These are phyloP conservation scores for Venturia asperata DNA, from an alignment of 2,329 filamentous ascomycete species.

Conservation along the genomic window DNA sequence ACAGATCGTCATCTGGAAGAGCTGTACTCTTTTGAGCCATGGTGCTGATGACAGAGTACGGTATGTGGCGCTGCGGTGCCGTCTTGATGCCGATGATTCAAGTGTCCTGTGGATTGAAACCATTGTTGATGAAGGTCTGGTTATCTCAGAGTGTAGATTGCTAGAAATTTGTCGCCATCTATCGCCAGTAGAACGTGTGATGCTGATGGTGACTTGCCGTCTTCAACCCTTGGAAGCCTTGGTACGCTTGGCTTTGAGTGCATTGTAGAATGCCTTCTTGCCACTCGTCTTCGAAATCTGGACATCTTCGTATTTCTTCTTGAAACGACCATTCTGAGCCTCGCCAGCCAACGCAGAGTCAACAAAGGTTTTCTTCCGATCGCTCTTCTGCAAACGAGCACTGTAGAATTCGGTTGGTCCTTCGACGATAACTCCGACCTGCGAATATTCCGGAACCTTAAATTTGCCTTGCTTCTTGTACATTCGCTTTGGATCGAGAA, in stretches of 20 bases:
- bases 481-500: conserved; percentile 80
- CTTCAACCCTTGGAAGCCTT: conserved; percentile 20
- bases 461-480: conserved; percentile 82
- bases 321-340: conserved; percentile 63
- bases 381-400: conserved; percentile 73
- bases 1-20: not conserved
- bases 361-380: conserved; percentile 78
- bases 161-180: not conserved
- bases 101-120: not conserved
- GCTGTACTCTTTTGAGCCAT: not conserved
- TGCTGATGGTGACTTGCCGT: not conserved
- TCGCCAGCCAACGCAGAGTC: conserved; percentile 73
- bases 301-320: conserved; percentile 79
- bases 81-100: not conserved
- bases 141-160: not conserved
- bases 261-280: conserved; percentile 84
- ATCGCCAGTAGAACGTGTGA: not conserved
- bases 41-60: not conserved
- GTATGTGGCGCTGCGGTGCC: not conserved
- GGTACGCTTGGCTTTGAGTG: conserved; percentile 55
- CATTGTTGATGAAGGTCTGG: not conserved
- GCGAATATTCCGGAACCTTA: conserved; percentile 71
- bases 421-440: conserved; percentile 81
- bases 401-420: conserved; percentile 84
- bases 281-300: conserved; percentile 77